A percentile compares a stretch with the other conserved stretches of the same genome.
Conservation (phyloP, 2,329 filamentous ascomycete species). For the Laburnicola sp. region DNA sequence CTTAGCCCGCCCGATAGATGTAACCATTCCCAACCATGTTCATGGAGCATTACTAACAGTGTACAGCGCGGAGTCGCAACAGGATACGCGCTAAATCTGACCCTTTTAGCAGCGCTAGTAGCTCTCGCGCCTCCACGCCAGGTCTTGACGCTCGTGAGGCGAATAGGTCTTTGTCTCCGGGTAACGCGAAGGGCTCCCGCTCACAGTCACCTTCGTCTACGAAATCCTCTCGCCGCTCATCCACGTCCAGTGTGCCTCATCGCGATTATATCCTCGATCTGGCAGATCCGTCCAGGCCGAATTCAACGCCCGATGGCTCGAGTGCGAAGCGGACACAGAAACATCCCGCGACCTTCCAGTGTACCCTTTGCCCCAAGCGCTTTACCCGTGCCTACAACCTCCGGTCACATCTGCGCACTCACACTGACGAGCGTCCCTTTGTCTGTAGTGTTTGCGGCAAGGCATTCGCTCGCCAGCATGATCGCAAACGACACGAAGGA, state of each 20-base stretch:
- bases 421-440: slow-evolving; percentile 96
- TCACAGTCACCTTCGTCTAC: slow-evolving; percentile 52
- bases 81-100: slow-evolving; percentile 64
- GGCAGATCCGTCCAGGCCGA: slow-evolving; percentile 83
- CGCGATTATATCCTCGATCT: slow-evolving; percentile 85
- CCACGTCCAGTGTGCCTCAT: slow-evolving; percentile 57
- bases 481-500: slow-evolving; percentile 95
- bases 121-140: slow-evolving; percentile 51
- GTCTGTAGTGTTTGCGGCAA: slow-evolving; percentile 97
- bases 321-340: slow-evolving; percentile 86
- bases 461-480: slow-evolving; percentile 95
- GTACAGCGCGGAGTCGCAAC: slow-evolving; percentile 56
- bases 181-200: slow-evolving; percentile 48
- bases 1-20: slow-evolving; percentile 75
- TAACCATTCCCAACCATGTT: slow-evolving; percentile 46
- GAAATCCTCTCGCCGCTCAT: slow-evolving; percentile 54
- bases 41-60: slow-evolving; percentile 22
- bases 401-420: slow-evolving; percentile 90
- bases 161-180: slow-evolving; percentile 49
- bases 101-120: slow-evolving; percentile 54
- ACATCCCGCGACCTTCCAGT: slow-evolving; percentile 96
- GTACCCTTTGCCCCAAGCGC: slow-evolving; percentile 86
- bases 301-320: slow-evolving; percentile 51
- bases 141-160: slow-evolving; percentile 33
- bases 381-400: slow-evolving; percentile 97